Conservation (phyloP, 1,284 basidiomycete genomes). For the Pseudozyma tsukubaensis region DNA sequence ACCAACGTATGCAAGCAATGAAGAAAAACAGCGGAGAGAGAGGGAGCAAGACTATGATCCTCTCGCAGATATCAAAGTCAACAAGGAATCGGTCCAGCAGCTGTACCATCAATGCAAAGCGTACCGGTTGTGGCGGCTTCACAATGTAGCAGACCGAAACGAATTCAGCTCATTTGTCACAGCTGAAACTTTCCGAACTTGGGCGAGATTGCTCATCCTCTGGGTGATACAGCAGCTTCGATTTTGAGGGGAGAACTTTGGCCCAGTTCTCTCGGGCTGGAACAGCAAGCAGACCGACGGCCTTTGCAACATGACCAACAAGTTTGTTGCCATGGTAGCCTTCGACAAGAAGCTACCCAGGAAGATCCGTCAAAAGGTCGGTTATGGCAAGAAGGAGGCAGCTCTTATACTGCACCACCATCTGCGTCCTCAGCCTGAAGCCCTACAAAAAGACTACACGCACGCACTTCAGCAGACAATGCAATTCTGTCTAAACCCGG, state of each 20-base stretch:
- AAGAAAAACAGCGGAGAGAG: background rate
- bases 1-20: no score
- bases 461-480: no score
- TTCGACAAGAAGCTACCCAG: background rate
- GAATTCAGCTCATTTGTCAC: background rate
- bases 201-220: background rate
- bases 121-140: background rate
- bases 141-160: background rate
- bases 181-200: background rate
- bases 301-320: background rate
- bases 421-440: background rate
- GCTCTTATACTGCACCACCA: background rate
- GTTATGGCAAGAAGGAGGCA: constrained; percentile 1
- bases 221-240: background rate
- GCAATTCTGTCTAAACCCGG: no score
- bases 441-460: background rate
- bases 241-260: background rate
- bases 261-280: background rate
- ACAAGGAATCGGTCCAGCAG: no score
- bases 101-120: no score
- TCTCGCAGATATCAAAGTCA: no score
- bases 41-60: no score
- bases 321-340: background rate
- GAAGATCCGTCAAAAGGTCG: background rate
- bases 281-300: background rate